phyloP scores from a whole-genome alignment of 2,329 filamentous ascomycete species.

The Esteya vermicola region DNA sequence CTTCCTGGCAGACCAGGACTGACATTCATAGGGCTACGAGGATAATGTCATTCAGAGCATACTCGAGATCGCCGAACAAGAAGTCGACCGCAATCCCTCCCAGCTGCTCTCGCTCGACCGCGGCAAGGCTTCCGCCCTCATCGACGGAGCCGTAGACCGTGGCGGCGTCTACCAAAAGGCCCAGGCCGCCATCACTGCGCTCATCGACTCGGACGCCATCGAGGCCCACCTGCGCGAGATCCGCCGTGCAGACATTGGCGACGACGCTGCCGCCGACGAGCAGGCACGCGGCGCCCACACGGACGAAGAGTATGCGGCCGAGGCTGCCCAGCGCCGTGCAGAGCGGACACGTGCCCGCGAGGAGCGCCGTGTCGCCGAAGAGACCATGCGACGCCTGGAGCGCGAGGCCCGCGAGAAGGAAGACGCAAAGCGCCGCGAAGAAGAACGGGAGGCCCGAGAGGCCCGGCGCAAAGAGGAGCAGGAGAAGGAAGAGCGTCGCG shows the following conservation, averaged over 20 bases:
- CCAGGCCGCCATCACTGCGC: constrained; percentile 48
- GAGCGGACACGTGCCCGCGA: constrained; percentile 49
- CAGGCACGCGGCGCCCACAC: constrained; percentile 52
- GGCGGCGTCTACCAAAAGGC: constrained; percentile 62
- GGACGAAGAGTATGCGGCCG: constrained; percentile 58
- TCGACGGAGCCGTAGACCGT: constrained; percentile 66
- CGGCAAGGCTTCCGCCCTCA: constrained; percentile 57
- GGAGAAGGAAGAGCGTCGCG: constrained; percentile 21
- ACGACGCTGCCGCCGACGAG: constrained; percentile 53
- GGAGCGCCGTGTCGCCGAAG: constrained; percentile 44
- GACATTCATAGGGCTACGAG: constrained; percentile 47
- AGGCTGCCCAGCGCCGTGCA: constrained; percentile 44
- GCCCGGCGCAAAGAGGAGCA: constrained; percentile 20
- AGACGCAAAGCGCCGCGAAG: constrained; percentile 18
- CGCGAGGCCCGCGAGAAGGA: constrained; percentile 38
- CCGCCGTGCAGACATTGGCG: constrained; percentile 52
- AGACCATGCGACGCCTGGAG: constrained; percentile 44
- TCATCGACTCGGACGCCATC: constrained; percentile 55
- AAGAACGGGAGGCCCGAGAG: constrained; percentile 18
- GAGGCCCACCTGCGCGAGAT: constrained; percentile 56
- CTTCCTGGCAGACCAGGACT: background rate
- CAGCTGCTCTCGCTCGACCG: constrained; percentile 61
- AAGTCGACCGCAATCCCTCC: constrained; percentile 61
- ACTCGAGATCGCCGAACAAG: constrained; percentile 54
- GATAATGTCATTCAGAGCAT: constrained; percentile 51